Percentiles rank a stretch among this genome's conserved stretches.
These are phyloP conservation scores for Tinospora cordifolia DNA, from an alignment of 164 flowering plant species.

Conservation along the genomic window DNA sequence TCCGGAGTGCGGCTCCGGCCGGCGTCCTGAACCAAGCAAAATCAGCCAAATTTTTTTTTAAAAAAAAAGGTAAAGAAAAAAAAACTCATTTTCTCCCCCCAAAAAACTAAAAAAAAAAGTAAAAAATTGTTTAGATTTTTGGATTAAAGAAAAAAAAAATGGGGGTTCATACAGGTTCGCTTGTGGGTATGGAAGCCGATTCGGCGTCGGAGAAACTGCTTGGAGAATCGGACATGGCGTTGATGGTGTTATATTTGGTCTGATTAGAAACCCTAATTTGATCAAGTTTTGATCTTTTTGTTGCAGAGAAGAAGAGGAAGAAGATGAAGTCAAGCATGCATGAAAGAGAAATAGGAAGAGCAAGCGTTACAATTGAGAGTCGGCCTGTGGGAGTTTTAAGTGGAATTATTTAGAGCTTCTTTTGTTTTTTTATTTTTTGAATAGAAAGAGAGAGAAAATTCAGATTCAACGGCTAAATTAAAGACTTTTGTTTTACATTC, in stretches of 20 bases:
- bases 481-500: too few species aligned
- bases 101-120: not conserved
- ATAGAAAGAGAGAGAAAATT: too few species aligned
- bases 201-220: slow-evolving; percentile 25
- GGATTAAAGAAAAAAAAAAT: not conserved
- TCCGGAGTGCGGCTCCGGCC: not conserved
- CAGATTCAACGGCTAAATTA: too few species aligned
- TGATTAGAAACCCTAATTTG: not conserved
- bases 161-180: slow-evolving; percentile 27
- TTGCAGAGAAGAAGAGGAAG: not conserved
- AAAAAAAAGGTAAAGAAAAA: too few species aligned
- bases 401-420: too few species aligned
- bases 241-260: not conserved
- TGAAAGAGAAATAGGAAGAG: too few species aligned
- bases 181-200: slow-evolving; percentile 29
- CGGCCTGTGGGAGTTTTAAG: too few species aligned
- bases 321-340: too few species aligned
- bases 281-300: not conserved
- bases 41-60: too few species aligned
- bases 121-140: not conserved
- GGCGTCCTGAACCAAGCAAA: slow-evolving; percentile 21
- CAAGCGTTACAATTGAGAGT: too few species aligned
- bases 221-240: slow-evolving; percentile 35
- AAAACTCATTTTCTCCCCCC: too few species aligned
- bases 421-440: too few species aligned